Base-by-base conservation (phyloP, 176 grass and related monocot species). In the Metroxylon sagu region DNA sequence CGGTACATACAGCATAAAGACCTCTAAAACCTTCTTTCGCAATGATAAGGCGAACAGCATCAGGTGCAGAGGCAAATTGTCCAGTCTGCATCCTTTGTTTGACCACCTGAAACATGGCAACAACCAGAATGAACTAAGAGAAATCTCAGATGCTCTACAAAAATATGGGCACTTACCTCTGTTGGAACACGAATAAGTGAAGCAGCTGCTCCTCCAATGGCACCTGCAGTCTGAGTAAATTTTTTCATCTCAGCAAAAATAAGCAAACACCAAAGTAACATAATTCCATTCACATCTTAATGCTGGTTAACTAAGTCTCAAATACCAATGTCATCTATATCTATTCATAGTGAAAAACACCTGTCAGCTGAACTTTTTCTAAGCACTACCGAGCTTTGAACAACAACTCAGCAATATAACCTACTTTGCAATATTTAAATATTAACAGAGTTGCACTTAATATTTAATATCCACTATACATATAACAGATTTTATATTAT, bases 11-110 rank as follows among this genome's bases (percentile, higher is more conserved):
- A 65, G 81, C 81, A 64, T 85, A 97, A 58, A 97, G 84, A 50
- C 92, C 92, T 80, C 71, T 91, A 18, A 82, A 76, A 62, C 87
- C 92, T 79, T 97, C 81, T 82, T 72, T 97, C 62, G 55, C 66
- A 79, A 91, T 54, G 76, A 97, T 97, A 52, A 91, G 84, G 3
- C 81, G 84, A 56, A 97, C 78, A 26, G 81, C 92, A 74, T 83
- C 48, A 59, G 87, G 86, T 0, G 87, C 83, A 61, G 84, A 80
- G 35, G 50, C 80, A 62, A 91, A 97, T 23, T 88, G 92, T 29
- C 87, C 73, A 12, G 87, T 97, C 75, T 97, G 92, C 81, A 97
- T 85, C 72, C 87, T 88, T 91, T 85, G 83, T 72, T 97, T 97
- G 43, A 91, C 81, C 19, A 97, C 92, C 92, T 97, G 31, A 26